Base-by-base conservation (phyloP, 1,284 basidiomycete species). In the Termitomyces sp. region DNA sequence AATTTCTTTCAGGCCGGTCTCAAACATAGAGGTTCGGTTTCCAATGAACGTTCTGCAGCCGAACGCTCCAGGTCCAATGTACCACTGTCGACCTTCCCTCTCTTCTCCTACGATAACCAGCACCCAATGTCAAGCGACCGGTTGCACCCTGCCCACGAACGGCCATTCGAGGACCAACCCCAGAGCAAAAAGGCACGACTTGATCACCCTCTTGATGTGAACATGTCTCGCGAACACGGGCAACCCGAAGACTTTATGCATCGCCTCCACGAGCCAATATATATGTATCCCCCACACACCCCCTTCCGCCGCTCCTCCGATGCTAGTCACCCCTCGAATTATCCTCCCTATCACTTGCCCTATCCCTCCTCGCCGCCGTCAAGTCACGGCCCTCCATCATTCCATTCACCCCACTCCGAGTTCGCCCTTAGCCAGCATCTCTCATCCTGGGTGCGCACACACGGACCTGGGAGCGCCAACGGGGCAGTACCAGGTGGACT, bases 111-210 rank as follows among this genome's bases (percentile, higher is more conserved):
- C 36, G 53, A 57, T 28, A 48, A 44, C 28, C 56, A 56, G 21
- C 60, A 56, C n/a, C 60, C 60, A 26, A 45, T 59, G 44, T 61
- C 60, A 4, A 61, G 58, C 30, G 60, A 61, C 42, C 58, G 60
- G 9, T 26, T 59, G 10, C 52, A 57, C 9, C 46, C 57, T 2
- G 30, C 42, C 5, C 54, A 58, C 12, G 54, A 56, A 15, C 53
- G 58, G 2, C 56, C 58, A 24, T 58, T 52, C 40, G 47, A 57
- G 5, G 58, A 56, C n/a, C 51, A 53, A 5, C 50, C 51, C 10
- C 58, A 55, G 44, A 59, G 46, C 52, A 61, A 61, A 39, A 55
- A 53, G 21, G 46, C 51, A 0, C 50, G 60, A 6, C 45, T 61
- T 6, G 60, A 61, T 30, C 52, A 53, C 31, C 4, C 52, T 6